Evolutionary conservation across 148 eudicot genomes (phyloP).

Genomic region (Rhododendron molle): DNA sequence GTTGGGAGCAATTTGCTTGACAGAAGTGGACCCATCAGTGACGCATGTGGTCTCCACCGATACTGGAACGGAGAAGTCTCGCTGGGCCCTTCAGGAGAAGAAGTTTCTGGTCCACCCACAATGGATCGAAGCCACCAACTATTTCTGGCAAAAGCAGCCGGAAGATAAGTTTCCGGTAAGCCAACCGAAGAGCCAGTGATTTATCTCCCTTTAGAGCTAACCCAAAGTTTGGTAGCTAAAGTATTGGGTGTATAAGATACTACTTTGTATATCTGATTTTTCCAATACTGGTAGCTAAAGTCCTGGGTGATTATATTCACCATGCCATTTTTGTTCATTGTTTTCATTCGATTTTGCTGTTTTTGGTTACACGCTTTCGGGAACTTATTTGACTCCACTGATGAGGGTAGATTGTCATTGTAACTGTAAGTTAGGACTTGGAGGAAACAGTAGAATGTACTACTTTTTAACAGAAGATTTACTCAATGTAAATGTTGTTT

Average conservation of each 20-base stretch:
- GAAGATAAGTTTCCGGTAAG: constrained; percentile 74
- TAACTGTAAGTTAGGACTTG: background rate
- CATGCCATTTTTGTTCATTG: background rate
- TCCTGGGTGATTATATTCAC: background rate
- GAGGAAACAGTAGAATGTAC: background rate
- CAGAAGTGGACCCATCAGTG: constrained; percentile 39
- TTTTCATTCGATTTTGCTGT: background rate
- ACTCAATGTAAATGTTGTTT: background rate
- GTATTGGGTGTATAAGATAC: background rate
- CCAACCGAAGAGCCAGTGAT: constrained; percentile 21
- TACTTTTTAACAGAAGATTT: background rate
- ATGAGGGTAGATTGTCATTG: background rate
- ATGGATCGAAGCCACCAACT: constrained; percentile 74
- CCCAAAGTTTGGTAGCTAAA: background rate
- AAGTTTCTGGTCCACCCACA: constrained; percentile 60
- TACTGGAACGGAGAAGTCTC: constrained; percentile 66
- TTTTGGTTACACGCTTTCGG: background rate
- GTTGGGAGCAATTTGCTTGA: constrained; percentile 66
- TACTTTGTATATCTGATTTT: background rate
- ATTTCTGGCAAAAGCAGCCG: constrained; percentile 57
- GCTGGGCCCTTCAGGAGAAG: constrained; percentile 59
- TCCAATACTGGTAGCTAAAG: background rate
- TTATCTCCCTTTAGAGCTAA: background rate
- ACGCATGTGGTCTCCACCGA: constrained; percentile 73
- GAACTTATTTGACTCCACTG: background rate